A percentile compares a stretch with the other conserved stretches of the same genome.
Evolutionary conservation across 495 filamentous ascomycete genomes (phyloP).

Genomic region (Pyrenula aspistea): DNA sequence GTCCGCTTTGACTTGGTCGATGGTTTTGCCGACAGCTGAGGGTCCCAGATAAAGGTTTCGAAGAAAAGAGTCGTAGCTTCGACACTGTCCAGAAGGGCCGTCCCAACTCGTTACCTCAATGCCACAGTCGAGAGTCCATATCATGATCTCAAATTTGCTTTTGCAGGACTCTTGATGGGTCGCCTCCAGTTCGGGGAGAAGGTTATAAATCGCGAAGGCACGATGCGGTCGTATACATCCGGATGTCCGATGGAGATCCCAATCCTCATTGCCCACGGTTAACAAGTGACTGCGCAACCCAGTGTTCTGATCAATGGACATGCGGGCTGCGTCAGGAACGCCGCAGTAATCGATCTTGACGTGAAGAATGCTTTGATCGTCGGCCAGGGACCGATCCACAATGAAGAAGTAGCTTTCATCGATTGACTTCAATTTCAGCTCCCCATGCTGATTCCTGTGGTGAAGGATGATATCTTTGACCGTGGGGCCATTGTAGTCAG

Average conservation of each 20-base stretch:
- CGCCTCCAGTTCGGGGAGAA: background rate
- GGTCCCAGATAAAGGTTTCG: background rate
- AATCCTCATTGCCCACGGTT: background rate
- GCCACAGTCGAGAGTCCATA: background rate
- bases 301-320: background rate
- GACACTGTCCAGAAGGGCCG: background rate
- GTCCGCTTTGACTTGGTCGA: background rate
- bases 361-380: background rate
- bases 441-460: background rate
- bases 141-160: background rate
- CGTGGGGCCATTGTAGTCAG: no score
- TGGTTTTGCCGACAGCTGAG: background rate
- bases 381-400: background rate
- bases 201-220: background rate
- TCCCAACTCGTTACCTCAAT: background rate
- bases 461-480: background rate
- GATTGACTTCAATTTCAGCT: background rate
- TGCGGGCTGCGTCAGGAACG: background rate
- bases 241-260: background rate
- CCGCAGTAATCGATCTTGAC: background rate
- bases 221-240: background rate
- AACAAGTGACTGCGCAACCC: background rate
- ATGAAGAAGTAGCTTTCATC: background rate
- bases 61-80: background rate
- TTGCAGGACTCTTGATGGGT: background rate